Base-by-base conservation (phyloP, 2,329 filamentous ascomycete genomes). In the Emmonsia crescens region DNA sequence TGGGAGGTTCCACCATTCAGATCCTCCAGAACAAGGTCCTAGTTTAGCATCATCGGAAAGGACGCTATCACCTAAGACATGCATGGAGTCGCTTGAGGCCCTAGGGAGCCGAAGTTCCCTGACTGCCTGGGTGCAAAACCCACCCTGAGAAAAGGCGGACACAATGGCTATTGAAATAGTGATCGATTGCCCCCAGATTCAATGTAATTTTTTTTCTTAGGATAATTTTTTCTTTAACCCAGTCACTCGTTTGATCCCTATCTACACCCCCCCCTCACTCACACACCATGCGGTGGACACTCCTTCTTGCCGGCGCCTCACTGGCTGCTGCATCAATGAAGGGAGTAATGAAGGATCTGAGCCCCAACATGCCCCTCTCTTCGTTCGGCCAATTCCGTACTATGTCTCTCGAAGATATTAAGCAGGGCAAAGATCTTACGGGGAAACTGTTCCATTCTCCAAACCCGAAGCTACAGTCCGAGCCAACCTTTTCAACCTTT, bases 351-450 rank as follows among this genome's bases (percentile, higher is more conserved):
- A 12, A 16, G 3, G 14, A 56, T 12, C 33, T 56, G 21, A 42
- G 44, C 46, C 59, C 59, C 21, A 60, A 56, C 27, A 33, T 60
- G 4, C 49, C 59, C 12, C 27, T 65, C 60, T 74, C 63, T 44
- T 75, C 65, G 40, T 75, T 71, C 40, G 71, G 68, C 56, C 74
- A 63, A 31, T 73, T 68, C 46, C 64, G 67, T 48, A 76, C 75
- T 6, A 71, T 73, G 52, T 72, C 68, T 31, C 63, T 66, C 9
- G 72, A 75, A 40, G 74, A 76, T 24, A 72, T 70, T n/a, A 75
- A 64, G 36, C 68, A 70, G 52, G 46, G 46, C 2, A 60, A 60
- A 27, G 59, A 60, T 56, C 51, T 60, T 9, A 29, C n/a, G 14
- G 49, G 42, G 3, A 56, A 56, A 38, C 1, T 60, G 10, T 31